Percentiles rank a stretch among this genome's conserved stretches.
Conservation (phyloP, 805 yeast genomes). For the Yarrowia sp. region DNA sequence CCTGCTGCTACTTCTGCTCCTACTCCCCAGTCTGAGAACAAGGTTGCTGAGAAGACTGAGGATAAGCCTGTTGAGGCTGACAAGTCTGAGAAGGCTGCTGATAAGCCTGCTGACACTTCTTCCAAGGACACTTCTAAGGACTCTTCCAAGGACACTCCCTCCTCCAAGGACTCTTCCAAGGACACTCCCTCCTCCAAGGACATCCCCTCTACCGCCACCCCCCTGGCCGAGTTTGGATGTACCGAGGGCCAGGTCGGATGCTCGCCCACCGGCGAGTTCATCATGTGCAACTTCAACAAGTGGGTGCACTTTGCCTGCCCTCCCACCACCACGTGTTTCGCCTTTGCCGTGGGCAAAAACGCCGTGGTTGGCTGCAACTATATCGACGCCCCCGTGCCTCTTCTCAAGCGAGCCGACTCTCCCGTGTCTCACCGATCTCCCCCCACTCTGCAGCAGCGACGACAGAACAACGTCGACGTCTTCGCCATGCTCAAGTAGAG, state of each 20-base stretch:
- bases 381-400: constrained; percentile 24
- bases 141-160: not conserved
- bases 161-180: too few relatives aligned
- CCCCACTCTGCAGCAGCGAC: constrained; percentile 8
- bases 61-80: constrained; percentile 11
- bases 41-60: too few relatives aligned
- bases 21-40: constrained; percentile 25
- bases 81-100: constrained; percentile 29
- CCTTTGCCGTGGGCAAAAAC: constrained; percentile 41
- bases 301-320: constrained; percentile 61
- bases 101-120: too few relatives aligned
- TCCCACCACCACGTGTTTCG: constrained; percentile 61
- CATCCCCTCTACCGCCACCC: not conserved
- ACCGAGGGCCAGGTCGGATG: constrained; percentile 53
- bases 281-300: constrained; percentile 53
- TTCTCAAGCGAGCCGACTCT: constrained; percentile 6
- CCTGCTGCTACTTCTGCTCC: constrained; percentile 22
- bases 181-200: too few relatives aligned
- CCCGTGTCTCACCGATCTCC: not conserved
- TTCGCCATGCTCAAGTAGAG: not conserved
- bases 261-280: constrained; percentile 48
- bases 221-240: constrained; percentile 26
- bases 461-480: not conserved
- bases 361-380: constrained; percentile 53
- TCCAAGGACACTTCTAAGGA: too few relatives aligned